Conservation (phyloP, 495 filamentous ascomycete genomes). For the Talaromyces proteolyticus region DNA sequence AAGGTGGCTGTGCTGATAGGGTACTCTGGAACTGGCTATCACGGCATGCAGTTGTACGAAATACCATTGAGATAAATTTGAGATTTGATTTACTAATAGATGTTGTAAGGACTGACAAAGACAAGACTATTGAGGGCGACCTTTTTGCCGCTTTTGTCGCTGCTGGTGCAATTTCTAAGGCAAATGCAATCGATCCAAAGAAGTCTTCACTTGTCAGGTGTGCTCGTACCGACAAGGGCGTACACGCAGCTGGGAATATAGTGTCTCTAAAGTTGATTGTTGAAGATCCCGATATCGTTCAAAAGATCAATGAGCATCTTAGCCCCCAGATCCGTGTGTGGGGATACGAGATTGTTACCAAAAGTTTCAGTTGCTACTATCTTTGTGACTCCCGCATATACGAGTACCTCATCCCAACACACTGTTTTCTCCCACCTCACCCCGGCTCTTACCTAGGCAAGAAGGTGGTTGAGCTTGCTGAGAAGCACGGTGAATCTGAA, state of each 20-base stretch:
- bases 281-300: conserved; percentile 78
- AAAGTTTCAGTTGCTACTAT: conserved; percentile 86
- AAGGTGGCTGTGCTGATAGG: conserved; percentile 95
- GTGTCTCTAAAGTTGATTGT: conserved; percentile 94
- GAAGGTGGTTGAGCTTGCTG: conserved; percentile 65
- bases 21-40: conserved; percentile 95
- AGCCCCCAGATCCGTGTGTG: conserved; percentile 87
- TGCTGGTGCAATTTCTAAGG: conserved; percentile 90
- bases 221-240: conserved; percentile 94
- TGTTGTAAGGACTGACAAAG: conserved; percentile 45
- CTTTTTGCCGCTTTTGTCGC: conserved; percentile 85
- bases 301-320: conserved; percentile 84
- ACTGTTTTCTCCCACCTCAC: conserved; percentile 87
- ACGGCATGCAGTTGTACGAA: conserved; percentile 91
- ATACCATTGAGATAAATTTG: too few relatives aligned
- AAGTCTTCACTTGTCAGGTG: conserved; percentile 93
- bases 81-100: conserved; percentile 15
- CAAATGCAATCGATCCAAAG: conserved; percentile 92
- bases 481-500: conserved; percentile 64
- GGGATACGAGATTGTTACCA: conserved; percentile 80
- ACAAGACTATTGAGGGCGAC: conserved; percentile 97
- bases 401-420: conserved; percentile 90
- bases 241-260: conserved; percentile 94
- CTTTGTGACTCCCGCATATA: conserved; percentile 91
- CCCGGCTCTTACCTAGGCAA: conserved; percentile 78